phyloP scores from a whole-genome alignment of 208 protist species.

The Wallacemonas sp. region DNA sequence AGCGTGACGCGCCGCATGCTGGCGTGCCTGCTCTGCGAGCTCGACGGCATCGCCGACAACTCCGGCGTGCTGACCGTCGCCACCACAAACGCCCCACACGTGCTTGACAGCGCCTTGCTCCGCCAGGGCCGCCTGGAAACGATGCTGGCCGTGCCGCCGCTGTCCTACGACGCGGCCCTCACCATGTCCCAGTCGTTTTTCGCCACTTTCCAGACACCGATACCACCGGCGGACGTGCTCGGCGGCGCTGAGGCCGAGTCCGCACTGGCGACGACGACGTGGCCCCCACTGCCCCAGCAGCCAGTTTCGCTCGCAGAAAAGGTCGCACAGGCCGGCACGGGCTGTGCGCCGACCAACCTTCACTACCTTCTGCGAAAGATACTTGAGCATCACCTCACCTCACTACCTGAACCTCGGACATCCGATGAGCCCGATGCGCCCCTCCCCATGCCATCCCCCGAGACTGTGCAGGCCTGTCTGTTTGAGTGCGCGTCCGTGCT shows the following conservation, averaged over 20 bases:
- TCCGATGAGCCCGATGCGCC: background rate
- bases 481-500: conserved; percentile 25
- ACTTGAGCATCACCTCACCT: conserved; percentile 40
- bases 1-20: conserved; percentile 89
- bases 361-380: conserved; percentile 62
- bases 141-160: conserved; percentile 62
- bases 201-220: conserved; percentile 29
- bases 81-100: conserved; percentile 72
- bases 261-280: too few relatives aligned
- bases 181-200: conserved; percentile 70
- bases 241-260: too few relatives aligned
- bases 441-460: conserved; percentile 8
- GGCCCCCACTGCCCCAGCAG: too few relatives aligned
- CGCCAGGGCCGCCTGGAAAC: conserved; percentile 95
- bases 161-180: conserved; percentile 41
- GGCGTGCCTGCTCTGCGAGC: conserved; percentile 96
- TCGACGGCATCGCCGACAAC: conserved; percentile 95
- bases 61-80: conserved; percentile 92
- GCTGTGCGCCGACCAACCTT: conserved; percentile 53
- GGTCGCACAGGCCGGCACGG: conserved; percentile 43
- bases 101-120: conserved; percentile 95
- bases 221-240: too few relatives aligned
- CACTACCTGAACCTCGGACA: background rate
- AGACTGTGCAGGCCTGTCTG: conserved; percentile 20
- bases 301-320: conserved; percentile 9